Evolutionary conservation across 345 rosid genomes (phyloP), one percentile per base, ranked within the genome.

Genomic region (Stellera chamaejasme): DNA sequence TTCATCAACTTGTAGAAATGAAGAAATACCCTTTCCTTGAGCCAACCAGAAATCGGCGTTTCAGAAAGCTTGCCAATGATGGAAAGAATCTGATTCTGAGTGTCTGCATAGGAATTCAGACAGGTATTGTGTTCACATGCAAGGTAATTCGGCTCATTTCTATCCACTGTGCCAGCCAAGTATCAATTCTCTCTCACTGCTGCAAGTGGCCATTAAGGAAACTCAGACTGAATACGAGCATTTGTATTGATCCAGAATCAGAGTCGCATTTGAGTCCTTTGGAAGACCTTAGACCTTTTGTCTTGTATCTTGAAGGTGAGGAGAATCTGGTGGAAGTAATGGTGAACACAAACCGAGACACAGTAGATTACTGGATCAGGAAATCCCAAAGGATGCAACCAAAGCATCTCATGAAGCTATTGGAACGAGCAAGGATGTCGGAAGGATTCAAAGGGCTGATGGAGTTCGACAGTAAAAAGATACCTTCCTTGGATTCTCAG

Each of bases 271-370:
- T 67, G 2, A 59, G 66, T 63, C 44, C 53, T 0, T 77, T 67
- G 67, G 66, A 49, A 3, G 89, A 86, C 42, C 82, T 92, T 27
- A 68, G 82, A 39, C 72, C 70, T 7, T 93, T 66, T 63, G 97
- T 88, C 57, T 54, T 93, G 74, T 78, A 82, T 69, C 91, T 93
- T 43, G 96, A 93, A 79, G 97, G 90, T 4, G 99, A 93, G 75
- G 72, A 77, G 11, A 75, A 73, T 47, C 73, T 88, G 39, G 86
- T 82, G 54, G 65, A 74, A 7, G 2, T 74, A 50, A 86, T 86
- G 80, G 72, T 74, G 70, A 66, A 68, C 69, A 63, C 72, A n/a
- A 92, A 86, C 55, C 43, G 82, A 6, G 78, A 78, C 53, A 82
- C 95, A 25, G 83, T 87, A 10, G 71, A 73, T 58, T 75, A 72